A percentile compares a stretch with the other conserved stretches of the same genome.
Evolutionary conservation across 257 asterid species (phyloP).

Genomic region (Solanum tarijense): DNA sequence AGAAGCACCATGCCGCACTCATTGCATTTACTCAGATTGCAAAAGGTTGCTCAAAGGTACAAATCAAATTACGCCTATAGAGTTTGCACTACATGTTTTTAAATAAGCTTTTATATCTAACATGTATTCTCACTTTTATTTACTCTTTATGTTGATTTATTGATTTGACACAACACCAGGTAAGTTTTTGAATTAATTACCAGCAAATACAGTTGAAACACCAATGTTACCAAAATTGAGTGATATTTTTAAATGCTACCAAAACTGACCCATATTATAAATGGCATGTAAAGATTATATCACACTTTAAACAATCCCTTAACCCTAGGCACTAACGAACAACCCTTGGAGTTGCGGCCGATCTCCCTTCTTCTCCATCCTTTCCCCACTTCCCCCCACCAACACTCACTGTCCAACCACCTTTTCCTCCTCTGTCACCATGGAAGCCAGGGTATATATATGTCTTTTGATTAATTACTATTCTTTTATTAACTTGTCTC

Average conservation of each 20-base stretch:
- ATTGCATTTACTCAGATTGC: constrained; percentile 92
- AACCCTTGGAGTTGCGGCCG: neutral
- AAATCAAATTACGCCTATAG: neutral
- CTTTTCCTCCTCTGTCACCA: neutral
- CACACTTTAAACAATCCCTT: neutral
- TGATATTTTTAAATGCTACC: neutral
- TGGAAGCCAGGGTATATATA: neutral
- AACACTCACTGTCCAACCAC: neutral
- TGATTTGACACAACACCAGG: neutral
- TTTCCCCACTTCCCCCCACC: neutral
- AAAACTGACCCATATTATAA: neutral
- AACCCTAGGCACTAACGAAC: neutral
- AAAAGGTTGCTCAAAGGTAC: constrained; percentile 87
- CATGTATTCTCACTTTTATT: neutral
- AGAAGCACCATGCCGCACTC: constrained; percentile 78
- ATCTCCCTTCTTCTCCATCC: neutral
- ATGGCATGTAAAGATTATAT: neutral
- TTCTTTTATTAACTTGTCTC: neutral
- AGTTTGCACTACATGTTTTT: neutral
- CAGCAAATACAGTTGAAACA: neutral
- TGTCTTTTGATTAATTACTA: neutral
- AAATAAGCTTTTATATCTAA: neutral
- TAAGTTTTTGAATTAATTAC: neutral
- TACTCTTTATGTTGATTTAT: neutral
- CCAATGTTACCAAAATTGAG: neutral